Conservation (phyloP, 352 stramenopile genomes). For the Phytopythium vexans region DNA sequence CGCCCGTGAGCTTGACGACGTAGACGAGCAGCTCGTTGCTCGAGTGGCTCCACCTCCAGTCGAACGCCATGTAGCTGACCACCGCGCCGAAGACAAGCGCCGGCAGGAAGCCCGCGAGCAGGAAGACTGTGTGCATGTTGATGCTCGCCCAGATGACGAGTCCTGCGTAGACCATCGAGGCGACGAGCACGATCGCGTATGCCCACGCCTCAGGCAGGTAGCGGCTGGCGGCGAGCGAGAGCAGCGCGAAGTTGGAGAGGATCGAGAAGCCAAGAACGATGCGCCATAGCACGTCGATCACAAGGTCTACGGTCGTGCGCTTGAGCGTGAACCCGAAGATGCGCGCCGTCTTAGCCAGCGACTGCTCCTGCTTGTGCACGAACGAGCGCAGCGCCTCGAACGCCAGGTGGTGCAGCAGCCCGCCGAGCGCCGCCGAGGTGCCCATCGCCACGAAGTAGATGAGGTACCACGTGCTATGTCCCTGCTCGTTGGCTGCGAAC, state of each 20-base stretch:
- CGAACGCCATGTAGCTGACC: constrained; percentile 71
- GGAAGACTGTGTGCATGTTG: constrained; percentile 82
- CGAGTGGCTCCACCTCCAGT: constrained; percentile 76
- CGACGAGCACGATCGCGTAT: constrained; percentile 68
- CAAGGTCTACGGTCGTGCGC: constrained; percentile 63
- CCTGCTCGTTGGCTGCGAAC: constrained; percentile 54
- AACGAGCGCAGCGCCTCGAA: constrained; percentile 74
- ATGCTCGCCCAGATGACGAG: constrained; percentile 78
- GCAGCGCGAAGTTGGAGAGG: constrained; percentile 81
- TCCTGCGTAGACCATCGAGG: constrained; percentile 59
- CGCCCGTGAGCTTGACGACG: constrained; percentile 69
- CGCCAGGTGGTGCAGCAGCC: constrained; percentile 76
- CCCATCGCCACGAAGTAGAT: constrained; percentile 87
- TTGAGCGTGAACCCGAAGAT: constrained; percentile 76
- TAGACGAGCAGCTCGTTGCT: constrained; percentile 84
- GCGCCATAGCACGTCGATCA: constrained; percentile 78
- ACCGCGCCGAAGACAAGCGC: constrained; percentile 79
- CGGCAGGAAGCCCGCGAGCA: constrained; percentile 78
- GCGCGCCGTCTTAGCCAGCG: constrained; percentile 52
- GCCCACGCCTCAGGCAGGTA: constrained; percentile 76
- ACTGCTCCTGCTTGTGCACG: constrained; percentile 69
- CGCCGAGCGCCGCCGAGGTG: constrained; percentile 72
- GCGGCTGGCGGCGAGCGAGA: constrained; percentile 71
- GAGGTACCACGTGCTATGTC: constrained; percentile 66
- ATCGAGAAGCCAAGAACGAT: constrained; percentile 81